Evolutionary conservation across 2,329 filamentous ascomycete genomes (phyloP).

Genomic region (Nemania serpens): DNA sequence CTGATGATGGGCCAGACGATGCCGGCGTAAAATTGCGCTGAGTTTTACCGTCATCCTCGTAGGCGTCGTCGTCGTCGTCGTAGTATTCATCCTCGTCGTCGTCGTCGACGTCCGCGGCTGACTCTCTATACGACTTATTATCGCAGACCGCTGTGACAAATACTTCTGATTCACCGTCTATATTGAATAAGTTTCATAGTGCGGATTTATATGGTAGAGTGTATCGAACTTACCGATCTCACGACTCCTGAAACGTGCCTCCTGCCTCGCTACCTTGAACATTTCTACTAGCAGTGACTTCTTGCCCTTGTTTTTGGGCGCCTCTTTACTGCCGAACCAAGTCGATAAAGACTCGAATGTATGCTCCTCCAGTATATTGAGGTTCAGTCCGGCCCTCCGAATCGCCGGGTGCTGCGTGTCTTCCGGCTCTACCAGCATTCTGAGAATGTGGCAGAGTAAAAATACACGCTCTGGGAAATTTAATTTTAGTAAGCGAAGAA

Average conservation of each 20-base stretch:
- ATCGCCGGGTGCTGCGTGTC: constrained; percentile 56
- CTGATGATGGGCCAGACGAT: constrained; percentile 6
- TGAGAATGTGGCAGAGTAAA: constrained; percentile 64
- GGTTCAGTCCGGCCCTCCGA: constrained; percentile 56
- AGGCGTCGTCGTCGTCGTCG: constrained; percentile 14
- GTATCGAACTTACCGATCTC: constrained; percentile 55
- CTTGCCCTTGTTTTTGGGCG: constrained; percentile 58
- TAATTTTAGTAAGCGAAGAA: constrained; percentile 1
- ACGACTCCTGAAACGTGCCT: constrained; percentile 60
- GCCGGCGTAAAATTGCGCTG: constrained; percentile 9
- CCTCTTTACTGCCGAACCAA: constrained; percentile 63
- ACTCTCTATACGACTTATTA: background rate
- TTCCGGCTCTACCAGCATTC: constrained; percentile 58
- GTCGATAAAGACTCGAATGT: constrained; percentile 62
- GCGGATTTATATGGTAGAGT: constrained; percentile 29
- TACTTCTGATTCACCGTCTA: constrained; percentile 47
- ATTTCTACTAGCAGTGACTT: constrained; percentile 62
- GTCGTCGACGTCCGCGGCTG: no score
- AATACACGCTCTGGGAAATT: constrained; percentile 58
- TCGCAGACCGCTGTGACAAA: constrained; percentile 1
- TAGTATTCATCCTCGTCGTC: background rate
- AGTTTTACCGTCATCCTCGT: constrained; percentile 12
- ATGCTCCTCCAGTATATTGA: constrained; percentile 61
- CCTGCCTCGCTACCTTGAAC: constrained; percentile 62
- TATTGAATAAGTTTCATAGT: background rate